phyloP scores from a whole-genome alignment of 2,329 filamentous ascomycete species.

The Penicillium verrucosum region DNA sequence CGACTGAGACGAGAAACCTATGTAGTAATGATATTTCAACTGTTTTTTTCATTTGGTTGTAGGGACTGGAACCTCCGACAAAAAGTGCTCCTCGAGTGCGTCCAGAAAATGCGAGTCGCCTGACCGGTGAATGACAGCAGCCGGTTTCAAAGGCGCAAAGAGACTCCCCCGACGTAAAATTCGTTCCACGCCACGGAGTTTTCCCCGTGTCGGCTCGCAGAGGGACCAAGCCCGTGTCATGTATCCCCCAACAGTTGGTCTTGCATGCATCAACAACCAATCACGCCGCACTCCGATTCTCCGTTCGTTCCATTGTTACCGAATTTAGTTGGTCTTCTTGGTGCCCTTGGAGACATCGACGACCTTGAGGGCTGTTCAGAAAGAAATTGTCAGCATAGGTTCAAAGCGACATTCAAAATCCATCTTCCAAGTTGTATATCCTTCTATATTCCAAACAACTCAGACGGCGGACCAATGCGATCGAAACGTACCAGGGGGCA shows the following conservation, averaged over 20 bases:
- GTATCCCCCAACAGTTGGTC: conserved; percentile 29
- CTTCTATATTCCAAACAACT: background rate
- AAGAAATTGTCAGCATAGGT: conserved; percentile 20
- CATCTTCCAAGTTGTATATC: background rate
- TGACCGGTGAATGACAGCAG: conserved; percentile 22
- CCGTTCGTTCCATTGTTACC: conserved; percentile 26
- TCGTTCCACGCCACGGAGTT: conserved; percentile 11
- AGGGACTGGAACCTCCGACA: conserved; percentile 33
- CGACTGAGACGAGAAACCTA: conserved; percentile 11
- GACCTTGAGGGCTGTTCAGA: conserved; percentile 42
- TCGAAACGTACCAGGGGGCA: conserved; percentile 81
- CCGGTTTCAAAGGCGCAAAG: conserved; percentile 29
- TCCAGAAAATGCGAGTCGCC: conserved; percentile 35
- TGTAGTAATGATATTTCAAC: conserved; percentile 33
- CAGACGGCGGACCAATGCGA: background rate
- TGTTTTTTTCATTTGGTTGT: conserved; percentile 41
- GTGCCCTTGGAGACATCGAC: conserved; percentile 46
- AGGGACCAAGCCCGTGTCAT: conserved; percentile 27
- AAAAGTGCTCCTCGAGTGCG: conserved; percentile 27
- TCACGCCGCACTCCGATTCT: conserved; percentile 26
- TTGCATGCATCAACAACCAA: conserved; percentile 28
- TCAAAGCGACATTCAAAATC: background rate
- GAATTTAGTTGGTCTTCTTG: conserved; percentile 46
- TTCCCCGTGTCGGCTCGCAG: conserved; percentile 34
- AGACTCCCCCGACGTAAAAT: conserved; percentile 15